Base-by-base conservation (phyloP, 2,329 filamentous ascomycete genomes). In the Dactylellina parvicollis region DNA sequence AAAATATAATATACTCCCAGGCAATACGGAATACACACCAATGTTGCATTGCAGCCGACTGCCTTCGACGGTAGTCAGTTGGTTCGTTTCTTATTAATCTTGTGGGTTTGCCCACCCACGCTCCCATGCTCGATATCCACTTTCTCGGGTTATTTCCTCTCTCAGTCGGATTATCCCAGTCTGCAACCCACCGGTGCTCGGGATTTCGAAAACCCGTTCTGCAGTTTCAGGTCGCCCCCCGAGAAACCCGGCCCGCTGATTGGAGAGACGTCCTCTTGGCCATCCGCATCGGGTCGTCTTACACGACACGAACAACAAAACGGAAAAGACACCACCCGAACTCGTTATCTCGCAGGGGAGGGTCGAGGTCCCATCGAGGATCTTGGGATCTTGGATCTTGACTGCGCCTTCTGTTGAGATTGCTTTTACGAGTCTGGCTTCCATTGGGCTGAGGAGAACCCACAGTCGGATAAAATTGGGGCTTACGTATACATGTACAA, bases 151-250 rank as follows among this genome's bases (percentile, higher is more conserved):
- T 42, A 42, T 30, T 28, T 50, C 28, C 14, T 47, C 18, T 52
- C 40, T 57, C 18, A 20, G 5, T 50, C 64, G 64, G 64, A 60
- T 54, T 52, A 60, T 57, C 44, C 26, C 34, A 34, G 28, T n/a
- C n/a, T n/a, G n/a, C n/a, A n/a, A 54, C 30, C 42, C 62, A 67
- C 59, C 62, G 62, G 62, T 52, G 52, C 14, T 59, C 54, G 52
- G 62, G 22, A 65, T 26, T 2, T 42, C 26, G 5, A 20, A 22
- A 22, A 12, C 22, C 57, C 57, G 57, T 40, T 9, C 20, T 52
- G 24, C 57, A 40, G 57, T 62, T 38, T 56, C 28, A 9, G n/a
- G 47, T 34, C 10, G 50, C 14, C 18, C 8, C 2, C 30, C 4
- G 34, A 18, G 3, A 4, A 24, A 40, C 30, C n/a, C 26, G 5